phyloP scores from a whole-genome alignment of 1,139 yeast species.

The Geotrichum candidum region DNA sequence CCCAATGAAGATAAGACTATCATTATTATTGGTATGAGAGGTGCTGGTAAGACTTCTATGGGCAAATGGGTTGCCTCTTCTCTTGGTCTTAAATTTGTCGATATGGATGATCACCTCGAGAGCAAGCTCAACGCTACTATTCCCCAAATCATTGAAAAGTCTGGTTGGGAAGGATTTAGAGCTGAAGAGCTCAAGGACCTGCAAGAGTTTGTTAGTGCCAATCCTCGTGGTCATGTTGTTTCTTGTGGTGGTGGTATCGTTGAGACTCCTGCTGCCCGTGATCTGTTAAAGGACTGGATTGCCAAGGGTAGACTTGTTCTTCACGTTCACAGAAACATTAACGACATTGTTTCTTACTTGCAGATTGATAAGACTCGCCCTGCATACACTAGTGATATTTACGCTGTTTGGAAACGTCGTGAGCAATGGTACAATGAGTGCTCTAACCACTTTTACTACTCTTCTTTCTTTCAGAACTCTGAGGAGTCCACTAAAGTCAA shows the following conservation, averaged over 20 bases:
- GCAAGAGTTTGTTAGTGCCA: constrained; percentile 44
- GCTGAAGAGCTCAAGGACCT: constrained; percentile 57
- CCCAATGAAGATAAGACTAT: constrained; percentile 51
- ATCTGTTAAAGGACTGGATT: constrained; percentile 49
- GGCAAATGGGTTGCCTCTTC: constrained; percentile 73
- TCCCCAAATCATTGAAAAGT: constrained; percentile 55
- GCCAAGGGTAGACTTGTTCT: constrained; percentile 66
- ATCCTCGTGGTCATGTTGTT: constrained; percentile 57
- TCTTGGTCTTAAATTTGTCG: constrained; percentile 68
- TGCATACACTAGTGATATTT: constrained; percentile 68
- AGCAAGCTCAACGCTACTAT: constrained; percentile 50
- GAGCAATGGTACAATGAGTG: constrained; percentile 75
- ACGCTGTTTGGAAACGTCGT: constrained; percentile 78
- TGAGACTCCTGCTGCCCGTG: constrained; percentile 66
- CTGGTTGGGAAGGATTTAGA: constrained; percentile 89
- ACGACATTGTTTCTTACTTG: constrained; percentile 70
- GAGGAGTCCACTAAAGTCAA: constrained; percentile 54
- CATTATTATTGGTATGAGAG: constrained; percentile 94
- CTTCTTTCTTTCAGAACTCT: constrained; percentile 52
- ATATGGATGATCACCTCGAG: constrained; percentile 71
- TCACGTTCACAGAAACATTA: constrained; percentile 84
- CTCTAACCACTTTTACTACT: constrained; percentile 71
- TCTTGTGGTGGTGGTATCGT: constrained; percentile 98
- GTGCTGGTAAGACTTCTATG: constrained; percentile 90
- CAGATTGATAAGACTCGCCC: constrained; percentile 80